A percentile compares a stretch with the other conserved stretches of the same genome.
These are phyloP conservation scores for Suillus paluster DNA, from an alignment of 768 basidiomycete genomes.

Conservation along the genomic window DNA sequence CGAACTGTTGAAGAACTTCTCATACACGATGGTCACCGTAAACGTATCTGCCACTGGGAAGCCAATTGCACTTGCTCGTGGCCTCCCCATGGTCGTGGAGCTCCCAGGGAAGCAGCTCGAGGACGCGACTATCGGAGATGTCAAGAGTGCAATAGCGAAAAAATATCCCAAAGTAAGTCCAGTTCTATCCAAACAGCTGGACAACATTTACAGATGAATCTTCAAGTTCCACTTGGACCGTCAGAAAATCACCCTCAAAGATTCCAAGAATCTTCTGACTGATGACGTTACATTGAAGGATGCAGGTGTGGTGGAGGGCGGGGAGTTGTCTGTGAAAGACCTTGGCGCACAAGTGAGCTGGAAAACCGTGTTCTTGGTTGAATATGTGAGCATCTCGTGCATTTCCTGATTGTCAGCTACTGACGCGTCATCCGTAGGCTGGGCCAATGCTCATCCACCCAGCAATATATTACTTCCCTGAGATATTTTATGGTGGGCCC, in stretches of 20 bases:
- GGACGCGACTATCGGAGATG: constrained; percentile 63
- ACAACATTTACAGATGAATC: constrained; percentile 4
- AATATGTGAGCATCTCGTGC: constrained; percentile 76
- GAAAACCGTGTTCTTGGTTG: constrained; percentile 86
- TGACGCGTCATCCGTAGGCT: constrained; percentile 46
- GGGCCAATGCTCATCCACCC: constrained; percentile 93
- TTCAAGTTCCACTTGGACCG: constrained; percentile 69
- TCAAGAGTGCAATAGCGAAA: constrained; percentile 67
- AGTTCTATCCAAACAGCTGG: constrained; percentile 2
- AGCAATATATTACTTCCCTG: constrained; percentile 73
- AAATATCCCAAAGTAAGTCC: constrained; percentile 54
- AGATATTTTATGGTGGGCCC: constrained; percentile 67
- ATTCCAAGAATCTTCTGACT: constrained; percentile 61
- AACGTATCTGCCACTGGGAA: constrained; percentile 56
- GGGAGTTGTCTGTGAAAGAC: constrained; percentile 83
- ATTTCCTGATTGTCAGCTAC: constrained; percentile 7
- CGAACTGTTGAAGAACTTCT: background rate
- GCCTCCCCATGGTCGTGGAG: constrained; percentile 55
- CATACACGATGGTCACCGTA: constrained; percentile 51
- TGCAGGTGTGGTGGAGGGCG: constrained; percentile 60
- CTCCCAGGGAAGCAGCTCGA: constrained; percentile 46
- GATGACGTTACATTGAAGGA: constrained; percentile 65
- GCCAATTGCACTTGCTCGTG: constrained; percentile 49
- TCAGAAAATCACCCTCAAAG: constrained; percentile 73
- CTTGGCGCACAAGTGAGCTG: constrained; percentile 90